Conservation (phyloP, 2,329 filamentous ascomycete species). For the Fusarium austroafricanum region DNA sequence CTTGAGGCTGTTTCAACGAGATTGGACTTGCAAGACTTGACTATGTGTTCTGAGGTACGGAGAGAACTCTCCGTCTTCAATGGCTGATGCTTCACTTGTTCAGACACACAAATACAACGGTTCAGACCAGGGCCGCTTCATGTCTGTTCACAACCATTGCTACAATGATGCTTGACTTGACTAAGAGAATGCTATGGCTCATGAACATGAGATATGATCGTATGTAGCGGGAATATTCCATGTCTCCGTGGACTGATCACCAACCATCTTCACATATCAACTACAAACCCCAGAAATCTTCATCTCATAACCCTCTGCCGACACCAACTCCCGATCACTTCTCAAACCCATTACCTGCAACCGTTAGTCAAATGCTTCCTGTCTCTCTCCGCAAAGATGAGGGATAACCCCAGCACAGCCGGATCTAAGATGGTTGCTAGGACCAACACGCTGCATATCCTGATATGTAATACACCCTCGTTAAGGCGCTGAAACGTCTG, state of each 20-base stretch:
- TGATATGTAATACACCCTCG: slow-evolving; percentile 1
- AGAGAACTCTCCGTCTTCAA: neutral
- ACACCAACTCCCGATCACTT: slow-evolving; percentile 4
- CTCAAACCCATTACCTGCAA: neutral
- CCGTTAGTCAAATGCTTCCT: neutral
- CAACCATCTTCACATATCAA: neutral
- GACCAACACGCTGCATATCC: neutral
- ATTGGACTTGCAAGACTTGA: neutral
- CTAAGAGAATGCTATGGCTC: too few relatives aligned
- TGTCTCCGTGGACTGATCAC: neutral
- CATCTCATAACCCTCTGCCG: slow-evolving; percentile 2
- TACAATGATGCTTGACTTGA: neutral
- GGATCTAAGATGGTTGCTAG: slow-evolving; percentile 15
- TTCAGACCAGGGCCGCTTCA: too few relatives aligned
- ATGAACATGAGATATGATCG: neutral
- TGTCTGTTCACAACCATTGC: neutral
- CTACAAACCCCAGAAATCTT: neutral
- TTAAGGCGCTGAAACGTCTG: slow-evolving; percentile 6
- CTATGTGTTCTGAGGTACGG: neutral
- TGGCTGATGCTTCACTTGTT: too few relatives aligned
- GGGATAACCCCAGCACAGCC: slow-evolving; percentile 3
- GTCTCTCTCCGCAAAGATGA: slow-evolving; percentile 15
- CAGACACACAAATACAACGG: too few relatives aligned
- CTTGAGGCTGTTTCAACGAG: slow-evolving; percentile 4
- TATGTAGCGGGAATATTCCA: neutral